A percentile compares a stretch with the other conserved stretches of the same genome.
These are phyloP conservation scores for Cercospora beticola DNA, from an alignment of 2,329 filamentous ascomycete genomes.

Conservation along the genomic window DNA sequence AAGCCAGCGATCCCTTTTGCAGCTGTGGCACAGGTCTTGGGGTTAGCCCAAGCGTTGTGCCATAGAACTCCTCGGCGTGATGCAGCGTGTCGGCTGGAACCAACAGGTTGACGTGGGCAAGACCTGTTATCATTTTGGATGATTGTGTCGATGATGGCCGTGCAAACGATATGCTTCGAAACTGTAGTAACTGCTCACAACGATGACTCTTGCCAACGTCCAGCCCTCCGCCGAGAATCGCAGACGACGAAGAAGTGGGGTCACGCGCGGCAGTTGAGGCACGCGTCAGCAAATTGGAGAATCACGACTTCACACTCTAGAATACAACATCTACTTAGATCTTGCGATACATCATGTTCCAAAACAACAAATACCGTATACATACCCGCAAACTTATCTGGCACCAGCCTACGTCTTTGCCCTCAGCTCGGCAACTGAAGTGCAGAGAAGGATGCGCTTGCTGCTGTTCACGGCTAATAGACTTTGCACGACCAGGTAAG, in stretches of 20 bases:
- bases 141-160: background rate
- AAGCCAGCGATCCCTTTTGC: conserved; percentile 54
- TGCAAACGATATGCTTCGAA: background rate
- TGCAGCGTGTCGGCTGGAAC: conserved; percentile 55
- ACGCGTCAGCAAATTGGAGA: background rate
- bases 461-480: background rate
- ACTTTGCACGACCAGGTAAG: background rate
- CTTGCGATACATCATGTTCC: background rate
- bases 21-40: conserved; percentile 53
- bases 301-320: background rate
- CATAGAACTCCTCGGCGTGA: conserved; percentile 57
- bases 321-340: background rate
- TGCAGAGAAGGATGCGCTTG: background rate
- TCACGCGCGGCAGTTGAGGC: background rate
- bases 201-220: background rate
- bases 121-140: conserved; percentile 50
- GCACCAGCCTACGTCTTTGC: background rate
- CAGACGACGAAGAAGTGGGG: background rate
- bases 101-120: conserved; percentile 61
- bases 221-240: background rate
- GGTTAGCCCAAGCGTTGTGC: conserved; percentile 55
- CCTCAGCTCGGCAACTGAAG: background rate
- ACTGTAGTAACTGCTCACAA: background rate
- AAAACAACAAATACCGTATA: background rate
- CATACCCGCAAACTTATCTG: background rate